Evolutionary conservation across 352 stramenopile genomes (phyloP), one percentile per base, ranked within the genome.

Genomic region (Phytophthora citricola): DNA sequence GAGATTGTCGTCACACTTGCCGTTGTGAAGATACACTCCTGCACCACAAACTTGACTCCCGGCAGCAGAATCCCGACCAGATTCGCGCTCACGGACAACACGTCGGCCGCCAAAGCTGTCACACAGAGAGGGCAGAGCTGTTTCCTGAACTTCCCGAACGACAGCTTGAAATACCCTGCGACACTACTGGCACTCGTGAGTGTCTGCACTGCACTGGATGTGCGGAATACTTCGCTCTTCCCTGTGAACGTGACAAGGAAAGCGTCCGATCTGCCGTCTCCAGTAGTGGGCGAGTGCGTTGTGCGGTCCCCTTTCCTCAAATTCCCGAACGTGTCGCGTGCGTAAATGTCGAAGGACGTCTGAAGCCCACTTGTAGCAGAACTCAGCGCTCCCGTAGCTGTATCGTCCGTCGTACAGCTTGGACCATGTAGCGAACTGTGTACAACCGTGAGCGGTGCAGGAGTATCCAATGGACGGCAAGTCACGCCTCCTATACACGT

Each of bases 291-390:
- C 5, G 86, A 93, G 63, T 91, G 77, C 0, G 76, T 86, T 12
- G 79, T 96, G 62, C 70, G 83, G 63, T 76, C 89, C 0, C 86
- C 88, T 20, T 71, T 83, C 36, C 96, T 80, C 39, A 98, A 56
- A 55, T 99, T 99, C 4, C 92, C 93, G 71, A 98, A 99, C 5
- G 87, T 88, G 62, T 99, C 97, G 1, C 93, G 76, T 2, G 95
- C 85, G 44, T 92, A 80, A 14, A 99, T 76, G 2, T 52, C 77
- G 43, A 99, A 98, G 7, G 69, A 90, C 2, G 89, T 97, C 54
- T 87, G 68, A 22, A 91, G 76, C 7, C 92, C 92, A 49, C 97
- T 98, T 22, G 78, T 89, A 14, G 92, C 93, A 5, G 50, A 45
- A 11, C 78, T 91, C 9, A 99, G 73, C 8, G 86, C 93, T 0